Evolutionary conservation across 2,329 filamentous ascomycete genomes (phyloP), one percentile per base, ranked within the genome.

Genomic region (Sporothrix curviconia): DNA sequence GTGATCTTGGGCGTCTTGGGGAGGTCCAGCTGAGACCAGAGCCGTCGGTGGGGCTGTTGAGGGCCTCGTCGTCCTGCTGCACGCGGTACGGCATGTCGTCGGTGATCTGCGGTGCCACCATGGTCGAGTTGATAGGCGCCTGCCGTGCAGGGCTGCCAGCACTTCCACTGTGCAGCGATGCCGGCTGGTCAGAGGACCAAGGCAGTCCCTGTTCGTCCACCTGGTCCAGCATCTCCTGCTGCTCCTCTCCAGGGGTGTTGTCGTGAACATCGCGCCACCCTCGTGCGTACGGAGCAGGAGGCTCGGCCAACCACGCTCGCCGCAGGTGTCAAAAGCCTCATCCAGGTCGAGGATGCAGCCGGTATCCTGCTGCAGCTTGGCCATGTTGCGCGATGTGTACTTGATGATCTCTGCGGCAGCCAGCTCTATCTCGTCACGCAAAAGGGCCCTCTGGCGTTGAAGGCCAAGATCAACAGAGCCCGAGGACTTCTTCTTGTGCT

Each of bases 281-380:
- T 60, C 61, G 3, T 60, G 60, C 40, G 61, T 55, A 42, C 62
- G 60, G 14, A 66, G 60, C 61, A 62, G 59, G 14, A 67, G 58
- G 25, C 63, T 63, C 1, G 65, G 65, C 65, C 65, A 67, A 9
- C 65, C 65, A 3, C 34, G 42, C 30, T 59, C 58, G 15, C 62
- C 61, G 25, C 65, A 62, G 1, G 64, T 60, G 14, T 62, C 62
- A 1, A 57, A 36, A 3, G 64, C 64, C n/a, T 67, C 65, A 1
- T 66, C 66, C 28, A 67, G 51, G 30, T 68, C 65, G 17, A 68
- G 56, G 7, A 62, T 15, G 24, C 63, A 64, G 36, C 66, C 66
- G 11, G 65, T 65, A 1, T 58, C 59, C 17, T 62, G 56, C 59
- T 69, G 65, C 2, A 68, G 52, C 11, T 61, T 54, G 6, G 47